phyloP scores from a whole-genome alignment of 23 red algal genomes.

The Gracilaria gracilis region DNA sequence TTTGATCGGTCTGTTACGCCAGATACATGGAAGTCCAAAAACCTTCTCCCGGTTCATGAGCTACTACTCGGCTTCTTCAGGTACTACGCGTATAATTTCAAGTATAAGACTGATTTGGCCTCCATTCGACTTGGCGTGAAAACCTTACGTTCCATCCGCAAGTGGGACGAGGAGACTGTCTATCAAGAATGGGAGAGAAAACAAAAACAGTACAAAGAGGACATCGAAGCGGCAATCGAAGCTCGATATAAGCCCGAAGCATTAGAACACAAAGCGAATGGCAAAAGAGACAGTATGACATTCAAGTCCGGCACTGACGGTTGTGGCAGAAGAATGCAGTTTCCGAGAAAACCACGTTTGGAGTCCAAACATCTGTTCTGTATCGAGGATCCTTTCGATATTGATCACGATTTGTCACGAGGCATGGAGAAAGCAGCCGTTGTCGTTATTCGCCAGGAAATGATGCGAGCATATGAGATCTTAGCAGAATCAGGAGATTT shows the following conservation, averaged over 20 bases:
- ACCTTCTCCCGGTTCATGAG: conserved; percentile 67
- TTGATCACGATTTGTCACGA: conserved; percentile 92
- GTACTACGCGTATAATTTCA: conserved; percentile 84
- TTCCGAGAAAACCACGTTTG: conserved; percentile 57
- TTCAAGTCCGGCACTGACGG: conserved; percentile 16
- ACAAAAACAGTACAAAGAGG: conserved; percentile 45
- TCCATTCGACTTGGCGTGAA: conserved; percentile 70
- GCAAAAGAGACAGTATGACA: not conserved
- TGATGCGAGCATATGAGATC: conserved; percentile 92
- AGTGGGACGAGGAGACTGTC: conserved; percentile 70
- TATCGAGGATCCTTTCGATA: conserved; percentile 99
- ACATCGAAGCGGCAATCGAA: conserved; percentile 15
- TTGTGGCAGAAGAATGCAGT: conserved; percentile 19
- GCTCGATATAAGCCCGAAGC: not conserved
- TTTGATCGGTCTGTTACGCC: conserved; percentile 78
- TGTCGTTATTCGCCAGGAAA: conserved; percentile 83
- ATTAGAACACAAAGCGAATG: not conserved
- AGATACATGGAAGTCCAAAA: conserved; percentile 64
- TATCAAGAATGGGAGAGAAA: conserved; percentile 63
- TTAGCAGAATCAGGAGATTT: conserved; percentile 73
- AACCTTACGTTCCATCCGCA: conserved; percentile 27
- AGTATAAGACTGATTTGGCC: conserved; percentile 76
- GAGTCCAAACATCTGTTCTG: conserved; percentile 86
- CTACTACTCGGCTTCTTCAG: conserved; percentile 91
- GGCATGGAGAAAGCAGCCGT: conserved; percentile 80